Evolutionary conservation across 2,329 filamentous ascomycete species (phyloP), one percentile per base, ranked within the genome.

Genomic region (Arthroderma sp.): DNA sequence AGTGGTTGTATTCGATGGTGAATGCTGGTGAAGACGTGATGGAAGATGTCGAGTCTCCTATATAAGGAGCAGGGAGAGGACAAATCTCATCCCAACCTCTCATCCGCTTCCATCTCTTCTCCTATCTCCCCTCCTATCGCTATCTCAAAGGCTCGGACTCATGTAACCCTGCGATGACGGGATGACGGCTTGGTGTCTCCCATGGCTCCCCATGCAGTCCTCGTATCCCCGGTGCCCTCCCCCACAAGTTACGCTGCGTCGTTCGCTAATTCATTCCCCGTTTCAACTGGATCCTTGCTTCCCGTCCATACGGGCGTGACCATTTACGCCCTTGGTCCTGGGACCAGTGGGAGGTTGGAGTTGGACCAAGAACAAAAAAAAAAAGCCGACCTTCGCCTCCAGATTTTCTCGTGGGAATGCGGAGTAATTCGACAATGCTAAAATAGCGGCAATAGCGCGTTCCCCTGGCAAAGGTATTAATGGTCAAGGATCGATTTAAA

Each of bases 241-340:
- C 44, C 44, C 44, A 51, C 44, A 51, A 21, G 41, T 25, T 31
- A 49, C 43, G 23, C 43, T 31, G 43, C 13, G 13, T 31, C 43
- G 43, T 35, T 51, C 44, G 44, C 44, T 51, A 33, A 51, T 51
- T 51, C 44, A 31, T 51, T 7, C 44, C 44, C 44, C 25, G 44
- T 51, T 19, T 51, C 28, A 49, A 1, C 39, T n/a, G 25, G 25
- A 51, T 19, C 44, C 44, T 33, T 51, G 44, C 44, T 25, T 51
- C 44, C 44, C 44, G 44, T 51, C 44, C 28, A 19, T 17, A n/a
- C 7, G 25, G 13, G 44, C 44, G 44, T 51, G 44, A 51, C 44
- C 44, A n/a, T 13, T 31, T 33, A 51, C 44, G 44, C 44, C 44
- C 44, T 51, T 51, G 25, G 44, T 51, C 9, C 41, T 33, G 23